Evolutionary conservation across 2,329 filamentous ascomycete genomes (phyloP).

Genomic region (Fusarium heterosporum): DNA sequence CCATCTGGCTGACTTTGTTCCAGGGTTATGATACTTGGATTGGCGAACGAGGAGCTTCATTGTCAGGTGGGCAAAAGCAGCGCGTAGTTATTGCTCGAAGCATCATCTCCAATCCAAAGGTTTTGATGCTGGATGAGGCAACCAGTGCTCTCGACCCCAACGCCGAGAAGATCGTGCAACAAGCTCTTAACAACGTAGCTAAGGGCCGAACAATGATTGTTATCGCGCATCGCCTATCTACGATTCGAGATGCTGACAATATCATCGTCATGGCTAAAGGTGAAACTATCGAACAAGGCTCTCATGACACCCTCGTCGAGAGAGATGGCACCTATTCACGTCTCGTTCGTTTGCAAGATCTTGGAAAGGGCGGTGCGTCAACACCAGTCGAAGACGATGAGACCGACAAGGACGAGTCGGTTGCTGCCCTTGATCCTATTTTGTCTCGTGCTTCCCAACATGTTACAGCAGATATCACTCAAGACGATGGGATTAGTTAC

Average conservation of each 20-base stretch:
- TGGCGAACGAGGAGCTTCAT: constrained; percentile 72
- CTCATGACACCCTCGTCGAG: constrained; percentile 67
- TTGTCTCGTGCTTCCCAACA: constrained; percentile 43
- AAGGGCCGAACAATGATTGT: constrained; percentile 72
- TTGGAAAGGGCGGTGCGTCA: constrained; percentile 42
- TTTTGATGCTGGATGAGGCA: constrained; percentile 76
- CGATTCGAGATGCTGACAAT: constrained; percentile 70
- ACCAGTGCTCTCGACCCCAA: constrained; percentile 68
- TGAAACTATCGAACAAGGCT: constrained; percentile 69
- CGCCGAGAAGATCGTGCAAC: constrained; percentile 64
- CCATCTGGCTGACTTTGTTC: not conserved
- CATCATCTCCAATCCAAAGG: constrained; percentile 71
- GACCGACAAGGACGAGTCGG: constrained; percentile 54
- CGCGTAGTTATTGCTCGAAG: constrained; percentile 74
- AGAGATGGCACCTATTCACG: constrained; percentile 61
- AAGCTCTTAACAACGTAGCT: constrained; percentile 65
- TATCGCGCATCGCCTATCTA: constrained; percentile 71
- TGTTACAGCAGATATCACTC: constrained; percentile 21
- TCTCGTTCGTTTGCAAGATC: constrained; percentile 60
- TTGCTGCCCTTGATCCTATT: constrained; percentile 45
- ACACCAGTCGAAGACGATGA: constrained; percentile 34
- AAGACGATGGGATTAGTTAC: constrained; percentile 32
- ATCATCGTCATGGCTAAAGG: constrained; percentile 74
- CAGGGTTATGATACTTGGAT: constrained; percentile 70
- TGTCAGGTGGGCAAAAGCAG: constrained; percentile 76